Percentiles rank a stretch among this genome's conserved stretches.
These are phyloP conservation scores for Colletotrichum eremochloae DNA, from an alignment of 2,329 filamentous ascomycete genomes.

Conservation along the genomic window DNA sequence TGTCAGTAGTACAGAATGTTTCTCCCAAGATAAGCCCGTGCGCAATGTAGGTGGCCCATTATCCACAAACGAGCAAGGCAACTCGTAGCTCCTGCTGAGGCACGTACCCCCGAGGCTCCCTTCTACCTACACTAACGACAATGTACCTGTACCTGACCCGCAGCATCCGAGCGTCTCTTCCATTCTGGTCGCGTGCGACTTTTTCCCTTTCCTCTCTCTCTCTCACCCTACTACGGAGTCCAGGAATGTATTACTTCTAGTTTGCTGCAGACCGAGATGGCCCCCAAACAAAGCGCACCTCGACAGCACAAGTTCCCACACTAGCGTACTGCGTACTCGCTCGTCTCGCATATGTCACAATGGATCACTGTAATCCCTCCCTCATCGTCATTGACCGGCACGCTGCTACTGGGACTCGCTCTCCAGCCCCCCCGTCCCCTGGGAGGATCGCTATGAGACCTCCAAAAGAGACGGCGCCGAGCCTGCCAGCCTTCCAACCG, in stretches of 20 bases:
- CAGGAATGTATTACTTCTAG: too few species aligned
- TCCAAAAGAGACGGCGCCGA: constrained; percentile 11
- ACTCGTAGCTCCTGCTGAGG: neutral
- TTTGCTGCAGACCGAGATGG: neutral
- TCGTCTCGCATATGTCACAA: neutral
- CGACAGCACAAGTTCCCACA: neutral
- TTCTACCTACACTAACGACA: neutral
- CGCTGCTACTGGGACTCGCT: too few species aligned
- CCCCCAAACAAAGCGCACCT: constrained; percentile 7
- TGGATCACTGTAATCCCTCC: neutral
- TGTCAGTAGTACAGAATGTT: neutral
- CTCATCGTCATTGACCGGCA: neutral
- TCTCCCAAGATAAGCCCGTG: constrained; percentile 12
- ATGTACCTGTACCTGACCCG: constrained; percentile 39
- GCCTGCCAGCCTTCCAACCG: constrained; percentile 4
- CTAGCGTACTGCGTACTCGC: neutral
- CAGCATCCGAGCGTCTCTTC: constrained; percentile 31
- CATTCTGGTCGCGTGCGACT: constrained; percentile 24
- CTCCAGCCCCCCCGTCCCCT: neutral
- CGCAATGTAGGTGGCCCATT: neutral
- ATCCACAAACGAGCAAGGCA: neutral
- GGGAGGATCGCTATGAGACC: constrained; percentile 28
- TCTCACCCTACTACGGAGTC: neutral
- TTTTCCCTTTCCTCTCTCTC: neutral
- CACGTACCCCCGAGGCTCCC: constrained; percentile 8